Evolutionary conservation across 805 yeast species (phyloP).

Genomic region (Ogataea methanolica): DNA sequence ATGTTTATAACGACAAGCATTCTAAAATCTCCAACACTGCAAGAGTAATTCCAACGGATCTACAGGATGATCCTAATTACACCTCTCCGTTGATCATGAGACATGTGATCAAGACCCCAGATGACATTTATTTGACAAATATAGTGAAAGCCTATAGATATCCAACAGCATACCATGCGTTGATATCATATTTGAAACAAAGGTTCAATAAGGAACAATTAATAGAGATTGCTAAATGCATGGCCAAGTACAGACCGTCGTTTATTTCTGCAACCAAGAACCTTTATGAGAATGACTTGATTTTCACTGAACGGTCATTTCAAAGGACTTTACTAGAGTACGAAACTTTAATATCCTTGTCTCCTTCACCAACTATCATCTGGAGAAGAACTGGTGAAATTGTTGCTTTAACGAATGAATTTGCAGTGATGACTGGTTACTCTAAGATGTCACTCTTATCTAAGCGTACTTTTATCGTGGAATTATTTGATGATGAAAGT

Average conservation of each 20-base stretch:
- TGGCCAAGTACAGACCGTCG: constrained; percentile 68
- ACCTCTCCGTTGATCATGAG: constrained; percentile 55
- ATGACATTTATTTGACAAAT: constrained; percentile 43
- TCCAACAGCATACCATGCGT: constrained; percentile 58
- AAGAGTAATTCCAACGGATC: constrained; percentile 36
- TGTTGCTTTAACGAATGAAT: constrained; percentile 72
- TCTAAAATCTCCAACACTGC: constrained; percentile 48
- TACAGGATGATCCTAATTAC: constrained; percentile 39
- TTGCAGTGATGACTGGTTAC: constrained; percentile 65
- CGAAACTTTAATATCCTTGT: constrained; percentile 48
- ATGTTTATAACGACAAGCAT: constrained; percentile 47
- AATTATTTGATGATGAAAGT: constrained; percentile 76
- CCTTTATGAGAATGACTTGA: constrained; percentile 64
- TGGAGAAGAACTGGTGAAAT: constrained; percentile 88
- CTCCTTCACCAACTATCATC: constrained; percentile 75
- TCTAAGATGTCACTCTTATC: constrained; percentile 52
- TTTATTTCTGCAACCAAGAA: constrained; percentile 74
- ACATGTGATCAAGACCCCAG: constrained; percentile 48
- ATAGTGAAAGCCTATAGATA: constrained; percentile 49
- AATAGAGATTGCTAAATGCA: constrained; percentile 45
- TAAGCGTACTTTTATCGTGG: constrained; percentile 66
- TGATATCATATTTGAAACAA: constrained; percentile 48
- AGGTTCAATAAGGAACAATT: constrained; percentile 41
- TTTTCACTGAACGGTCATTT: constrained; percentile 55
- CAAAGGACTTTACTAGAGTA: constrained; percentile 55